Evolutionary conservation across 164 flowering plant genomes (phyloP).

Genomic region (Akebia trifoliata): DNA sequence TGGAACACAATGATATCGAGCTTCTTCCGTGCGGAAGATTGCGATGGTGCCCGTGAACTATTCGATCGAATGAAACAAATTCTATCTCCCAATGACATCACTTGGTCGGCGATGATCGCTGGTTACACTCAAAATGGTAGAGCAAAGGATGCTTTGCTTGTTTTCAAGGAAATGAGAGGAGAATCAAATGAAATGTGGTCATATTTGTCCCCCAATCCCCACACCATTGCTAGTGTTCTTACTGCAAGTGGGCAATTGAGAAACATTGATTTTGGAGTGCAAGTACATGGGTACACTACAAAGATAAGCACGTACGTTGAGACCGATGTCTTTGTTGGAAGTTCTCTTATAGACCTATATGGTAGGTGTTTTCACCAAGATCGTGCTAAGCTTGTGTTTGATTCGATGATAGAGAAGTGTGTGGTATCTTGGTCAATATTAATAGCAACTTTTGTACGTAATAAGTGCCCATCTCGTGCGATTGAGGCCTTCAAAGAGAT

Average conservation of each 20-base stretch:
- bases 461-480: slow-evolving; percentile 12
- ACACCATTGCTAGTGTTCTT: slow-evolving; percentile 19
- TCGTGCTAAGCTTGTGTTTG: slow-evolving; percentile 19
- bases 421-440: slow-evolving; percentile 28
- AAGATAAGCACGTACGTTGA: slow-evolving; percentile 22
- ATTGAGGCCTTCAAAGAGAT: slow-evolving; percentile 23
- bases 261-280: slow-evolving; percentile 16
- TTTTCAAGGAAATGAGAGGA: slow-evolving; percentile 19
- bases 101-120: slow-evolving; percentile 22
- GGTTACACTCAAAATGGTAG: slow-evolving; percentile 21
- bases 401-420: slow-evolving; percentile 24
- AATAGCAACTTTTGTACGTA: slow-evolving; percentile 16
- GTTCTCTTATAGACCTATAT: slow-evolving; percentile 21
- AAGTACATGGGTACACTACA: slow-evolving; percentile 20
- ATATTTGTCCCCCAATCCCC: slow-evolving; percentile 13
- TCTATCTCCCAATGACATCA: slow-evolving; percentile 15
- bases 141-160: slow-evolving; percentile 12
- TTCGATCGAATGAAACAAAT: slow-evolving; percentile 13
- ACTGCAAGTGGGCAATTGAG: slow-evolving; percentile 22
- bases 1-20: slow-evolving; percentile 23
- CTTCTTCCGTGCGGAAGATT: slow-evolving; percentile 19
- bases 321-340: slow-evolving; percentile 23
- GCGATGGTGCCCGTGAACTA: slow-evolving; percentile 9
- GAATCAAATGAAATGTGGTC: slow-evolving; percentile 11
- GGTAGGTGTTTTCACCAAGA: slow-evolving; percentile 15